Conservation (phyloP, 805 yeast species). For the Pichia phayaonensis region DNA sequence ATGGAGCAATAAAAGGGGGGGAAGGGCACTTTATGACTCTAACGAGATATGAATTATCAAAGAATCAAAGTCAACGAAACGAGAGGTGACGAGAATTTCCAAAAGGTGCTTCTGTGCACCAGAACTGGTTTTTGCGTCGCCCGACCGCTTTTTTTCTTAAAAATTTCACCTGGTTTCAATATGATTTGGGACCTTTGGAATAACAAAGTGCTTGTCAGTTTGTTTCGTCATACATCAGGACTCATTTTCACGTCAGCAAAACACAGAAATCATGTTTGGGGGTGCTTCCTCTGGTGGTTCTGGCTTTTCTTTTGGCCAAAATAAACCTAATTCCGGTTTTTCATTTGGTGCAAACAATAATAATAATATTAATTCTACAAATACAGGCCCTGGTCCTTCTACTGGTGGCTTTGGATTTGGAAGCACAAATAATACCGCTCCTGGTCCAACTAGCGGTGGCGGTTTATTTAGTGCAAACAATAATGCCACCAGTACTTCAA, state of each 20-base stretch:
- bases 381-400: not conserved
- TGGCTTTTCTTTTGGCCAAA: slow-evolving; percentile 5
- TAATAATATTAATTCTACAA: slow-evolving; percentile 1
- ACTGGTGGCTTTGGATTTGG: slow-evolving; percentile 28
- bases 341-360: slow-evolving; percentile 12
- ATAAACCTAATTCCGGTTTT: not conserved
- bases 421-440: slow-evolving; percentile 5
- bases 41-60: not conserved
- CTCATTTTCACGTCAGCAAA: not conserved
- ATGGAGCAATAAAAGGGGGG: not conserved
- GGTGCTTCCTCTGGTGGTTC: not conserved
- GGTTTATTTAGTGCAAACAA: slow-evolving; percentile 13
- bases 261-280: slow-evolving; percentile 3
- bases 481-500: slow-evolving; percentile 19
- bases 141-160: not conserved
- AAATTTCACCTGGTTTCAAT: not conserved
- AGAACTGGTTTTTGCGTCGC: not conserved
- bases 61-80: not conserved
- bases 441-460: slow-evolving; percentile 15
- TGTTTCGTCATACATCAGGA: not conserved
- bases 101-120: not conserved
- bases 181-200: not conserved
- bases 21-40: not conserved
- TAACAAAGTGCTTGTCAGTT: too few species aligned
- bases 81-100: not conserved